Evolutionary conservation across 345 rosid genomes (phyloP).

Genomic region (Ceriops tagal): DNA sequence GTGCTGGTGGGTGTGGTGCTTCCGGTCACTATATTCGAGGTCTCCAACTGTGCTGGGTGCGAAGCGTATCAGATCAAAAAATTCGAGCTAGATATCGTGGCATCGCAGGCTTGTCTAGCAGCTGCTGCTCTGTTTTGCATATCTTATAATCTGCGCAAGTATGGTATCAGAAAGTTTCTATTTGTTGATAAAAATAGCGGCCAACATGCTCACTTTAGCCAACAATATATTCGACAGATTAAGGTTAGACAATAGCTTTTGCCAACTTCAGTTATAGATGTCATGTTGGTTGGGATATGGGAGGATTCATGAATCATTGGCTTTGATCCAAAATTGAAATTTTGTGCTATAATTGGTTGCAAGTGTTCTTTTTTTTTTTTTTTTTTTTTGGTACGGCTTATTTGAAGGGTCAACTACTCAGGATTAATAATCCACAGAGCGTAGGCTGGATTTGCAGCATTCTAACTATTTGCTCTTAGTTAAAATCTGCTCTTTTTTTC

Average conservation of each 20-base stretch:
- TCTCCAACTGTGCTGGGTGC: conserved; percentile 51
- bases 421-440: too few relatives aligned
- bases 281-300: too few relatives aligned
- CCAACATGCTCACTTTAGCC: conserved; percentile 43
- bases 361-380: too few relatives aligned
- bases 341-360: too few relatives aligned
- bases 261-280: not conserved
- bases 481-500: too few relatives aligned
- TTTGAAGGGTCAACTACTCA: too few relatives aligned
- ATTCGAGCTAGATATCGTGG: conserved; percentile 70
- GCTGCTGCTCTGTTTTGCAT: conserved; percentile 72
- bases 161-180: conserved; percentile 64
- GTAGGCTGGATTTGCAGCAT: too few relatives aligned
- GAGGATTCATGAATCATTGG: too few relatives aligned
- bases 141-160: conserved; percentile 73
- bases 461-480: too few relatives aligned
- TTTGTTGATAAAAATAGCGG: conserved; percentile 71
- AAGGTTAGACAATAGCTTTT: conserved; percentile 36
- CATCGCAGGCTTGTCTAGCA: conserved; percentile 76
- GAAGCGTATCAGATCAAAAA: conserved; percentile 54
- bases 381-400: too few relatives aligned
- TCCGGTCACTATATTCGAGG: conserved; percentile 64
- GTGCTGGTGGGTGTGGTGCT: conserved; percentile 47
- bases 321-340: too few relatives aligned
- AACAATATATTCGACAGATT: conserved; percentile 56